Conservation (phyloP, 106 monocot species). For the Dendrobium chrysotoxum region DNA sequence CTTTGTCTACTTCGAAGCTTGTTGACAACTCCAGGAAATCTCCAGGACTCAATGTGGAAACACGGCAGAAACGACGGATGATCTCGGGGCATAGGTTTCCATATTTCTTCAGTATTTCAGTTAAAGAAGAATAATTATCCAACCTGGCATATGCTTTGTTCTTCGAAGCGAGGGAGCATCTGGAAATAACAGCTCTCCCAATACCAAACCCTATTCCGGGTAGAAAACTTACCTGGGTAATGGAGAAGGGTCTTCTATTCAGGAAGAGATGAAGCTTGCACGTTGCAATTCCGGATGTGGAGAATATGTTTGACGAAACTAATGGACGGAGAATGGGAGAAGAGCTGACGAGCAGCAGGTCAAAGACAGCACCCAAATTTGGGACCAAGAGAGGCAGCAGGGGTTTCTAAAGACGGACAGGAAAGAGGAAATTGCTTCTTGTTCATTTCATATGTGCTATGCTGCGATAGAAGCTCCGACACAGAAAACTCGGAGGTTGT, state of each 20-base stretch:
- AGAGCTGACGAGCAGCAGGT: not conserved
- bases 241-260: not conserved
- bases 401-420: not conserved
- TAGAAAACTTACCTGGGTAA: not conserved
- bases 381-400: not conserved
- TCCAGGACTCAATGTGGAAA: too few species aligned
- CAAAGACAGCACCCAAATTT: not conserved
- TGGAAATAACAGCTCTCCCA: slow-evolving; percentile 26
- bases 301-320: slow-evolving; percentile 6
- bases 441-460: not conserved
- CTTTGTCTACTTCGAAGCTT: too few species aligned
- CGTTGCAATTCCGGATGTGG: not conserved
- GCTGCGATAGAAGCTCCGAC: not conserved
- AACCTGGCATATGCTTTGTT: slow-evolving; percentile 18
- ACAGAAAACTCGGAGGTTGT: too few species aligned
- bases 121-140: slow-evolving; percentile 25
- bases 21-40: too few species aligned
- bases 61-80: too few species aligned
- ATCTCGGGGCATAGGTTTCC: too few species aligned
- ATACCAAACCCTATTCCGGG: slow-evolving; percentile 16
- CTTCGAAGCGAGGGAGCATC: slow-evolving; percentile 33
- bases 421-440: not conserved
- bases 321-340: too few species aligned
- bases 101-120: slow-evolving; percentile 40
- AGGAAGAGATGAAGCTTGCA: not conserved